Evolutionary conservation across 805 yeast species (phyloP).

Genomic region (Alloascoidea africana): DNA sequence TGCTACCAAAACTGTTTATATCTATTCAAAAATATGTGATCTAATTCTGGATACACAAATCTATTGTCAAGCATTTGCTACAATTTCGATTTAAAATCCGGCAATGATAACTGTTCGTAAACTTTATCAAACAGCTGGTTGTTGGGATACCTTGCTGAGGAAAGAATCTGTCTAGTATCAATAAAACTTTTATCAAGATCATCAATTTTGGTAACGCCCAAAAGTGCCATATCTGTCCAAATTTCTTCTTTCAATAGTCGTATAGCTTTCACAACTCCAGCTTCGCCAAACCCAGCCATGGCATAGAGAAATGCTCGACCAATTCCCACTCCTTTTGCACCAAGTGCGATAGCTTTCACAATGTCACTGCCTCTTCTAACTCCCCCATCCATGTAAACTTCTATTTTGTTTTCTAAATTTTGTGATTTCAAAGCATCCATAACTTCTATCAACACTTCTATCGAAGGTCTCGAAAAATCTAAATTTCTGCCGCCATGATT

Average conservation of each 20-base stretch:
- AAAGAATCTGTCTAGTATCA: conserved; percentile 32
- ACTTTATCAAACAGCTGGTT: conserved; percentile 40
- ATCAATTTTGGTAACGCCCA: conserved; percentile 36
- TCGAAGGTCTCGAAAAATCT: conserved; percentile 39
- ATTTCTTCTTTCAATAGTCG: conserved; percentile 37
- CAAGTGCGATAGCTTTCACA: conserved; percentile 40
- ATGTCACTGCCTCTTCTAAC: conserved; percentile 44
- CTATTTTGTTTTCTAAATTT: conserved; percentile 22
- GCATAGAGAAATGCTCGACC: conserved; percentile 47
- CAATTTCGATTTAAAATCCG: conserved; percentile 28
- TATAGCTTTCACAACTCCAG: conserved; percentile 38
- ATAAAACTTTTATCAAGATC: conserved; percentile 47
- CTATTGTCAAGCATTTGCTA: too few species aligned
- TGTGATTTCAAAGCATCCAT: conserved; percentile 1
- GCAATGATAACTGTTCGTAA: conserved; percentile 40
- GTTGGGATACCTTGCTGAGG: conserved; percentile 30
- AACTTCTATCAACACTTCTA: conserved; percentile 16
- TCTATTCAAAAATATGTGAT: too few species aligned
- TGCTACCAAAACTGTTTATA: too few species aligned
- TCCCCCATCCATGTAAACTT: conserved; percentile 44
- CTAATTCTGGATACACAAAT: too few species aligned
- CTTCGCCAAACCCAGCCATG: conserved; percentile 46
- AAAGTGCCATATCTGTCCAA: conserved; percentile 40
- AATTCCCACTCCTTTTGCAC: conserved; percentile 41
- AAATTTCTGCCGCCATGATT: conserved; percentile 86